A percentile compares a stretch with the other conserved stretches of the same genome.
phyloP scores from a whole-genome alignment of 495 filamentous ascomycete species.

The Neurospora hispaniola region DNA sequence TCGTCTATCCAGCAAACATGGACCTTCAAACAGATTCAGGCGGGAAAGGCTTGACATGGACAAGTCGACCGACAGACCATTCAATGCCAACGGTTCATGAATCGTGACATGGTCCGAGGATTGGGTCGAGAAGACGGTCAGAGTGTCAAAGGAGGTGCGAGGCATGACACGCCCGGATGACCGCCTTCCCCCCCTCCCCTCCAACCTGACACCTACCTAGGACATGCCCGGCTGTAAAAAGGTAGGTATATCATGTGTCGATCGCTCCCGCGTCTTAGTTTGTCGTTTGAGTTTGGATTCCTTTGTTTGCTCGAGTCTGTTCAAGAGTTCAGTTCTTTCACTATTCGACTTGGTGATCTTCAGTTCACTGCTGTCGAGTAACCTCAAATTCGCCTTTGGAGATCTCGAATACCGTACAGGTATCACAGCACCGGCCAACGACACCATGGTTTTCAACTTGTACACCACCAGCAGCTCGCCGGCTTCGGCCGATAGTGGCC shows the following conservation, averaged over 20 bases:
- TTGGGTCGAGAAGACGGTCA: not conserved
- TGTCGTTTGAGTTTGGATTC: not conserved
- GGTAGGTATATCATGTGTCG: not conserved
- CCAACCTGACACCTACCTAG: not conserved
- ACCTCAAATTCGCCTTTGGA: not conserved
- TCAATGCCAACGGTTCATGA: not conserved
- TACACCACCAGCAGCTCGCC: slow-evolving; percentile 5
- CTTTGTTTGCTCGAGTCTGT: not conserved
- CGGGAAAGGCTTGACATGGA: not conserved
- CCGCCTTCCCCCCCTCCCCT: not conserved
- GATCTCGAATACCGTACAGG: not conserved
- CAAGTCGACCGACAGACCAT: not conserved
- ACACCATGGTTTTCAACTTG: slow-evolving; percentile 15
- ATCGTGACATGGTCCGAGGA: not conserved
- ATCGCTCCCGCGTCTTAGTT: not conserved
- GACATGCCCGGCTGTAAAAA: not conserved
- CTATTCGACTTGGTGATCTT: not conserved
- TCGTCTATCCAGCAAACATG: not conserved
- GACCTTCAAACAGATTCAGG: not conserved
- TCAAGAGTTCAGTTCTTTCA: not conserved
- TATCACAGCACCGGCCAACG: not conserved
- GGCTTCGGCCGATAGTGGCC: slow-evolving; percentile 17
- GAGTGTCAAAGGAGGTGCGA: not conserved
- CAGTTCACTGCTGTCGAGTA: not conserved
- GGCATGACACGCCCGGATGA: not conserved